phyloP scores from a whole-genome alignment of 176 grass and related monocot species.

The Triticum timopheevii region DNA sequence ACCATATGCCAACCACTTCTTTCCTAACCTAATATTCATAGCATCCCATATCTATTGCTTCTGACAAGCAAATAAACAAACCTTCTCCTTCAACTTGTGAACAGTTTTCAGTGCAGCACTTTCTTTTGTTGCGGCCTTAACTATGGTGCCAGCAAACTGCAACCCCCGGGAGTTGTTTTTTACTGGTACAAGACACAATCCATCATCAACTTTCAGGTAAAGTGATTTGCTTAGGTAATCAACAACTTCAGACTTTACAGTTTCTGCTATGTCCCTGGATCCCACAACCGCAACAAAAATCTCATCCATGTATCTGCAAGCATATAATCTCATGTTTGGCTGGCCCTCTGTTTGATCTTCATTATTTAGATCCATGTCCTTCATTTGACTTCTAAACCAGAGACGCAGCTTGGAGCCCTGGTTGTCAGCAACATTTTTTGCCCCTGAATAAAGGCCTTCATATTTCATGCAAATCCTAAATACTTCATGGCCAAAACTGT shows the following conservation, averaged over 20 bases:
- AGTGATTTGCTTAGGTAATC: conserved; percentile 58
- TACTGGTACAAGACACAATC: conserved; percentile 43
- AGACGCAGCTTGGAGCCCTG: conserved; percentile 57
- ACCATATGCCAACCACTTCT: conserved; percentile 90
- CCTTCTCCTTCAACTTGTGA: conserved; percentile 83
- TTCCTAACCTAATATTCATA: conserved; percentile 84
- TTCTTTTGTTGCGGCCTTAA: conserved; percentile 47
- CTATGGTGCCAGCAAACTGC: conserved; percentile 67
- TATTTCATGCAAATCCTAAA: conserved; percentile 82
- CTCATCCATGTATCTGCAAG: conserved; percentile 95
- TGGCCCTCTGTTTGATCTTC: conserved; percentile 18
- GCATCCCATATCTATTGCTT: conserved; percentile 87
- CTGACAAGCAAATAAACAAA: conserved; percentile 73
- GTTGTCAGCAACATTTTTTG: conserved; percentile 15
- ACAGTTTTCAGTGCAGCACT: conserved; percentile 63
- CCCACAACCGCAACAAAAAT: conserved; percentile 84
- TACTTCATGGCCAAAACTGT: conserved; percentile 66
- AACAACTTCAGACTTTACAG: conserved; percentile 68
- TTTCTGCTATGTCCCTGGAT: conserved; percentile 54
- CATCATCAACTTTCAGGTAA: conserved; percentile 59
- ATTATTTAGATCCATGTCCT: conserved; percentile 39
- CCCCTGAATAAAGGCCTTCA: conserved; percentile 59
- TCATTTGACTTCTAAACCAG: conserved; percentile 85
- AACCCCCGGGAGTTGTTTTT: conserved; percentile 48
- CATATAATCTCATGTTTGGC: conserved; percentile 42